Evolutionary conservation across 2,329 filamentous ascomycete species (phyloP), one percentile per base, ranked within the genome.

Genomic region (Colletotrichum cordylinicola): DNA sequence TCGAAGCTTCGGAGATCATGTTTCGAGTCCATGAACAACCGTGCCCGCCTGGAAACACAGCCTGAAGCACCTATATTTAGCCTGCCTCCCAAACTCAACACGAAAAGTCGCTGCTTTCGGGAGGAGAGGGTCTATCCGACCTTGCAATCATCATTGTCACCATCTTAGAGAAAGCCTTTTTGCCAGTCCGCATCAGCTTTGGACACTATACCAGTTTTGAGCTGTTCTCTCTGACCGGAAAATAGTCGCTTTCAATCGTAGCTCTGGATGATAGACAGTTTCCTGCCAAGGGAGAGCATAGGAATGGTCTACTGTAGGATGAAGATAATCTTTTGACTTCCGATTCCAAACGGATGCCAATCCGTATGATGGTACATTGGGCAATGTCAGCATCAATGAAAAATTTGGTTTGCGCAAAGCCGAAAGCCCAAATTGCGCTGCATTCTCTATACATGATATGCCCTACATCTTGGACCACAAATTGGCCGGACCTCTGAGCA

Each of bases 181-280:
- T 0, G 10, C 43, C n/a, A 21, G 1, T 48, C 0, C n/a, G 18
- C n/a, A 52, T 1, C n/a, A 21, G 10, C n/a, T 52, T 13, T 52
- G 10, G 43, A 52, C 43, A 21, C 18, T 13, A 16, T 6, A 52
- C 21, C 3, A 52, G 0, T 12, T 6, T n/a, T 0, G 18, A 8
- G 39, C 18, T 6, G 39, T n/a, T 48, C 39, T 0, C n/a, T n/a
- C n/a, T n/a, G n/a, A n/a, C n/a, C n/a, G n/a, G 2, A 6, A 9
- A 18, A 48, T 18, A 48, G 9, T 48, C 6, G 9, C n/a, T 48
- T 18, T 6, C 18, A 12, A 0, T 1, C 18, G 18, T 48, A 48
- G 39, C 6, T 52, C n/a, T 0, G n/a, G 10, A 21, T 52, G 1
- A 21, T 8, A 13, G n/a, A 52, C 6, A 8, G 13, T 10, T 6